Evolutionary conservation across 257 asterid species (phyloP), one percentile per base, ranked within the genome.

Genomic region (Solanum paucissectum): DNA sequence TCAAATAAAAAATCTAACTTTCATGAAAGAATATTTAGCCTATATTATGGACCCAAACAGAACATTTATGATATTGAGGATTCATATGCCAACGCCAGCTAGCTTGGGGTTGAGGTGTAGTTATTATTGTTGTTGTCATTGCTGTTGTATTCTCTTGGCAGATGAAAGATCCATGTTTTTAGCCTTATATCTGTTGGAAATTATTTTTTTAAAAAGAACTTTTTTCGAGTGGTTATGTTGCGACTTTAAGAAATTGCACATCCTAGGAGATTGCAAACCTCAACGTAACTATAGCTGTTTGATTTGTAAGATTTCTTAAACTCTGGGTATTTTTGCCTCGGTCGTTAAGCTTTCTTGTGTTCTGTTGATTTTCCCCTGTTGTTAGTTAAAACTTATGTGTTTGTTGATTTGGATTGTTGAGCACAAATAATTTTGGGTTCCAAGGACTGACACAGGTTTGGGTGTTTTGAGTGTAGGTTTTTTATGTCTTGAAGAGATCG

Each of bases 401-500:
- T 29, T 44, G 62, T 77, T n/a, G 34, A 74, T 38, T 23, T 38
- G 60, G 58, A 76, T 11, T 40, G 21, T 40, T 9, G 40, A 82
- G 42, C 29, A 82, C 68, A 49, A 46, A 49, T 18, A 29, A 27
- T 81, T 81, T 49, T 46, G 85, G 68, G 42, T 49, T 49, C 1
- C 3, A 29, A 5, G 38, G 86, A 20, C 71, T 82, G 37, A 82
- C 34, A 49, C 69, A 46, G 32, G 4, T 82, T 82, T 16, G 12
- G 36, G 38, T 89, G 74, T 25, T 20, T 25, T 25, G 77, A 38
- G 40, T 91, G 95, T 90, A 95, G 99, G 99, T 37, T 94, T 97
- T 92, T 91, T 97, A 68, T 88, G 93, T 4, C 99, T 97, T 74
- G 99, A 97, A 90, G 99, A 97, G 94, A 93, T 97, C 34, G 98